Conservation (phyloP, 2,329 filamentous ascomycete species). For the Colletotrichum plurivorum region DNA sequence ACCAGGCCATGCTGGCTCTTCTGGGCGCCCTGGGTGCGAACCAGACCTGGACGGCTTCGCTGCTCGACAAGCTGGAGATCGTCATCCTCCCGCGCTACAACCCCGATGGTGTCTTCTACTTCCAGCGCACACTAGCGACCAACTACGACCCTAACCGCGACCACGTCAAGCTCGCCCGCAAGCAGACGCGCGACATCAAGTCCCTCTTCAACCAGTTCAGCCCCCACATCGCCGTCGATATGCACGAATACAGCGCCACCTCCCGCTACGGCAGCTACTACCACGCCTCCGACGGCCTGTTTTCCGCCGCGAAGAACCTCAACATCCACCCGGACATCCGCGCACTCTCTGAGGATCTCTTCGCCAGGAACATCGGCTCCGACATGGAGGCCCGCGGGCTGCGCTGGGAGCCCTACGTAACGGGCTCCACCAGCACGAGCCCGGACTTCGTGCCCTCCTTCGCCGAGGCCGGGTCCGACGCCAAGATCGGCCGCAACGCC, state of each 20-base stretch:
- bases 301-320: constrained; percentile 52
- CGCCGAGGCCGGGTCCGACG: constrained; percentile 42
- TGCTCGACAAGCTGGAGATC: constrained; percentile 49
- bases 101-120: constrained; percentile 52
- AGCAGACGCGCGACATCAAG: constrained; percentile 51
- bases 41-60: constrained; percentile 45
- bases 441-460: constrained; percentile 44
- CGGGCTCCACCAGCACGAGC: constrained; percentile 42
- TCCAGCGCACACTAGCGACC: constrained; percentile 48
- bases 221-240: constrained; percentile 50
- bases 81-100: constrained; percentile 51
- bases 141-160: constrained; percentile 52
- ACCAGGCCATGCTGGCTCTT: constrained; percentile 49
- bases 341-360: constrained; percentile 47
- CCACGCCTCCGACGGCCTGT: constrained; percentile 47
- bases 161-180: constrained; percentile 49
- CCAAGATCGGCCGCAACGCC: constrained; percentile 49
- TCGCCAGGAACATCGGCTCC: constrained; percentile 46
- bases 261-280: constrained; percentile 39
- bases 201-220: constrained; percentile 46
- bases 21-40: constrained; percentile 49
- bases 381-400: constrained; percentile 48
- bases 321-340: constrained; percentile 50
- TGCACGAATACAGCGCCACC: constrained; percentile 49
- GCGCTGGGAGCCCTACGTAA: constrained; percentile 50